A percentile compares a stretch with the other conserved stretches of the same genome.
These are phyloP conservation scores for Amniculicola lignicola DNA, from an alignment of 495 filamentous ascomycete species.

Conservation along the genomic window DNA sequence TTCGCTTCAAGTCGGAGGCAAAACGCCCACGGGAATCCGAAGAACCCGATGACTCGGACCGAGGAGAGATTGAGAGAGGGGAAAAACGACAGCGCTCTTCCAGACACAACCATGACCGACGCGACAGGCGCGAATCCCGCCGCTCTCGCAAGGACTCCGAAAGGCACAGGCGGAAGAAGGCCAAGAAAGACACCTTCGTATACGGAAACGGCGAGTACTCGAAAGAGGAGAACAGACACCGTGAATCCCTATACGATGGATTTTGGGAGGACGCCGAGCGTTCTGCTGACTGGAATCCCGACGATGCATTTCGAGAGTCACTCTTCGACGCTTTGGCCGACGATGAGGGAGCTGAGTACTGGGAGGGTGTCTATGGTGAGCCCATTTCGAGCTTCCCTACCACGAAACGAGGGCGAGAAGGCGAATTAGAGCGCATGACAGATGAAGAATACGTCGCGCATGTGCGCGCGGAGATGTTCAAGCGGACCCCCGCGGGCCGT, in stretches of 20 bases:
- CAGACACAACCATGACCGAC: neutral
- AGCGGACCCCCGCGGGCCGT: conserved; percentile 70
- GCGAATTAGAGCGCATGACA: conserved; percentile 76
- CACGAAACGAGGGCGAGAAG: conserved; percentile 44
- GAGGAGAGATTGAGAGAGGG: neutral
- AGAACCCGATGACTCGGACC: neutral
- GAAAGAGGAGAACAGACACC: conserved; percentile 10
- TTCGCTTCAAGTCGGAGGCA: conserved; percentile 57
- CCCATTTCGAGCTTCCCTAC: conserved; percentile 70
- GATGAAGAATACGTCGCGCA: conserved; percentile 87
- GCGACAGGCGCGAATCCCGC: neutral
- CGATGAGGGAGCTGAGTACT: conserved; percentile 93
- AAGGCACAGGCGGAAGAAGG: neutral
- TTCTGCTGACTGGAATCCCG: conserved; percentile 54
- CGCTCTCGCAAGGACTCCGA: neutral
- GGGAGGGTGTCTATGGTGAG: conserved; percentile 92
- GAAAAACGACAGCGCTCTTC: conserved; percentile 19
- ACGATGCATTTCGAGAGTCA: conserved; percentile 84
- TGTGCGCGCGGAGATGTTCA: conserved; percentile 88
- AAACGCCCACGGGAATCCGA: neutral
- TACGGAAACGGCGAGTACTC: conserved; percentile 22
- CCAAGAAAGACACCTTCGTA: conserved; percentile 31
- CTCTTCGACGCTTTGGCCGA: conserved; percentile 98
- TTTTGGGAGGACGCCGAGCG: neutral
- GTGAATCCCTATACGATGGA: conserved; percentile 24